These are phyloP conservation scores for Bruguiera sexangula DNA, from an alignment of 345 rosid species.

Conservation along the genomic window DNA sequence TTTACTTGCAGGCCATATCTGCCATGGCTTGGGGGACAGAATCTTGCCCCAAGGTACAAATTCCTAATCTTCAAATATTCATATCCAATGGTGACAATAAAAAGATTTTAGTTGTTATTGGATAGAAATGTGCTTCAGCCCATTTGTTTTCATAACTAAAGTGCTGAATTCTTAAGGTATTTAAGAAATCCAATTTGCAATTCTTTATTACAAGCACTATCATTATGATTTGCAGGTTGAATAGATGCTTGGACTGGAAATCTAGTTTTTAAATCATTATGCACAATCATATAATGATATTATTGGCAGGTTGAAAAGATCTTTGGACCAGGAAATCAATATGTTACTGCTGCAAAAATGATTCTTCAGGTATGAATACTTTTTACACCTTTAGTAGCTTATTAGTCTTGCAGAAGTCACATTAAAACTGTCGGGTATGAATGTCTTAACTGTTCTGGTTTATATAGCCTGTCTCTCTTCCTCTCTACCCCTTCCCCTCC, in stretches of 20 bases:
- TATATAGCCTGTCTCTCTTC: background rate
- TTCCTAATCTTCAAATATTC: background rate
- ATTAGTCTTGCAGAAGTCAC: too few species aligned
- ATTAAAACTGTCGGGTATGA: too few species aligned
- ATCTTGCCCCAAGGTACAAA: conserved; percentile 86
- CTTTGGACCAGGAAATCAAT: conserved; percentile 95
- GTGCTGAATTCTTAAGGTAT: too few species aligned
- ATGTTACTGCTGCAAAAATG: conserved; percentile 97
- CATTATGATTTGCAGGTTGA: background rate
- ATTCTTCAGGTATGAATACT: conserved; percentile 62
- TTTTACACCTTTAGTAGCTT: background rate
- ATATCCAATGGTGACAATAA: background rate
- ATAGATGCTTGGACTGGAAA: background rate
- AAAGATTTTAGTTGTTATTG: background rate
- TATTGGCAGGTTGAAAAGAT: conserved; percentile 75
- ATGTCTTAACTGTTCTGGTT: background rate
- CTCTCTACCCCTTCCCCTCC: background rate
- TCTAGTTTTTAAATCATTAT: background rate
- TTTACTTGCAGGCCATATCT: conserved; percentile 64
- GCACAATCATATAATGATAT: background rate
- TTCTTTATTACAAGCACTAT: too few species aligned
- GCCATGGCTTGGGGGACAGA: conserved; percentile 99
- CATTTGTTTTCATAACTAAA: background rate
- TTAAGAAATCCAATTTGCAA: too few species aligned
- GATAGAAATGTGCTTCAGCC: background rate